phyloP scores from a whole-genome alignment of 2,329 filamentous ascomycete genomes.

The Grosmannia serpens region DNA sequence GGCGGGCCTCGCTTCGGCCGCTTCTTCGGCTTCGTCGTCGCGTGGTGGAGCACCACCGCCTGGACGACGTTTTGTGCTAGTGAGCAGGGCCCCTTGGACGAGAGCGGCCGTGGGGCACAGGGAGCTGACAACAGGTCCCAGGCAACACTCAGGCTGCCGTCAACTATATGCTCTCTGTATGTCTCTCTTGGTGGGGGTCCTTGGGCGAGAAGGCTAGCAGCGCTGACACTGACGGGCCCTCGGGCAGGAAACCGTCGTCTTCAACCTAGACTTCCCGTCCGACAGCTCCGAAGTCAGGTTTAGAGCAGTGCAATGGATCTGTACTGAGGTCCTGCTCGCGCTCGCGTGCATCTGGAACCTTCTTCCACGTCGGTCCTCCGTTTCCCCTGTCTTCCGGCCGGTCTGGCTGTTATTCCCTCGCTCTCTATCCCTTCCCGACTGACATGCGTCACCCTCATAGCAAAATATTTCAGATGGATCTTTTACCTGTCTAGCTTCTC shows the following conservation, averaged over 20 bases:
- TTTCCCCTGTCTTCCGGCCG: too few relatives aligned
- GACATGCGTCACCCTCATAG: background rate
- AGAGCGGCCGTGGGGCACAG: too few relatives aligned
- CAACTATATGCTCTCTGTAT: too few relatives aligned
- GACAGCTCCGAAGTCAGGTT: slow-evolving; percentile 5
- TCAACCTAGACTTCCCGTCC: slow-evolving; percentile 5
- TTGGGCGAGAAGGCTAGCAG: too few relatives aligned
- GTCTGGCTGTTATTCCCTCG: too few relatives aligned
- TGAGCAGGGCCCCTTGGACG: background rate
- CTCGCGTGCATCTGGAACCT: slow-evolving; percentile 6
- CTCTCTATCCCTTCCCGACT: too few relatives aligned
- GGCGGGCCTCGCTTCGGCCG: background rate
- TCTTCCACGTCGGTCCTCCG: slow-evolving; percentile 3
- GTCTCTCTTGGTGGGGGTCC: too few relatives aligned
- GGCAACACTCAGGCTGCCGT: too few relatives aligned
- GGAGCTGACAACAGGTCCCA: too few relatives aligned
- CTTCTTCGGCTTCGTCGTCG: slow-evolving; percentile 4
- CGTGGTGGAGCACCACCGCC: slow-evolving; percentile 10
- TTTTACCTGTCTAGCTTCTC: slow-evolving; percentile 5
- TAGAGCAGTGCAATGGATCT: slow-evolving; percentile 10
- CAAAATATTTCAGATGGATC: slow-evolving; percentile 7
- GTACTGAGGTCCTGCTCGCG: slow-evolving; percentile 9
- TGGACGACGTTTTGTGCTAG: slow-evolving; percentile 11
- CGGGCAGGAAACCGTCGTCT: slow-evolving; percentile 5
- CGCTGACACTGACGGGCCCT: too few relatives aligned